Conservation (phyloP, 2,329 filamentous ascomycete species). For the Aspergillus felis region DNA sequence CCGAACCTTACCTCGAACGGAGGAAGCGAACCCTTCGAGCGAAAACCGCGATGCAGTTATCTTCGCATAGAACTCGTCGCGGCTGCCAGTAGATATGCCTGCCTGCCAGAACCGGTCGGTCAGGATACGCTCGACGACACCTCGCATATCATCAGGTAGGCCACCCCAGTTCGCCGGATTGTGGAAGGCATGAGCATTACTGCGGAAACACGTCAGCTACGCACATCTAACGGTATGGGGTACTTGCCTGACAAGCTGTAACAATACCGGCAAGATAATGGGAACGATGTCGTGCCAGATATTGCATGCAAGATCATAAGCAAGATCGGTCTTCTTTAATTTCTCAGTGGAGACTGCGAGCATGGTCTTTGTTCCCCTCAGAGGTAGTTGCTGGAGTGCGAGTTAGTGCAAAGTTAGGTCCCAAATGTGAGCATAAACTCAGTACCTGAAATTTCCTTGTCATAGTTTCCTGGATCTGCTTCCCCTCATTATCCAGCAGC, state of each 20-base stretch:
- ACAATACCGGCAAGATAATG: slow-evolving; percentile 75
- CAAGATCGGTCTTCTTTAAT: slow-evolving; percentile 66
- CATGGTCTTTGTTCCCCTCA: slow-evolving; percentile 85
- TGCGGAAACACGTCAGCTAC: slow-evolving; percentile 30
- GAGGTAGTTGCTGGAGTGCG: slow-evolving; percentile 60
- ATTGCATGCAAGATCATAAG: slow-evolving; percentile 70
- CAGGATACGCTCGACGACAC: slow-evolving; percentile 74
- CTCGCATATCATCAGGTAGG: slow-evolving; percentile 69
- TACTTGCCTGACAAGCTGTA: slow-evolving; percentile 71
- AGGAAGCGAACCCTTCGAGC: slow-evolving; percentile 89
- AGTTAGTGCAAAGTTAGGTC: slow-evolving; percentile 4
- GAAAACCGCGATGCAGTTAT: slow-evolving; percentile 86
- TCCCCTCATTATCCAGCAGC: slow-evolving; percentile 72
- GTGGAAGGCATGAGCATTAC: slow-evolving; percentile 87
- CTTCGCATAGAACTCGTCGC: slow-evolving; percentile 92
- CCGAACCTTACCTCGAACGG: slow-evolving; percentile 81
- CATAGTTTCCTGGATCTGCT: slow-evolving; percentile 72
- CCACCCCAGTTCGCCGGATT: slow-evolving; percentile 79
- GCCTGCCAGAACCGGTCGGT: slow-evolving; percentile 98
- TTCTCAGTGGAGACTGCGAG: slow-evolving; percentile 91
- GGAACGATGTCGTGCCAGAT: slow-evolving; percentile 86
- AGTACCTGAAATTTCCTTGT: slow-evolving; percentile 68
- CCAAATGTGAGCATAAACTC: slow-evolving; percentile 10
- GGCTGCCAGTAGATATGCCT: slow-evolving; percentile 90
- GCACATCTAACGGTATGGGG: not conserved